Conservation (phyloP, 1,284 basidiomycete species). For the Moesziomyces sp. region DNA sequence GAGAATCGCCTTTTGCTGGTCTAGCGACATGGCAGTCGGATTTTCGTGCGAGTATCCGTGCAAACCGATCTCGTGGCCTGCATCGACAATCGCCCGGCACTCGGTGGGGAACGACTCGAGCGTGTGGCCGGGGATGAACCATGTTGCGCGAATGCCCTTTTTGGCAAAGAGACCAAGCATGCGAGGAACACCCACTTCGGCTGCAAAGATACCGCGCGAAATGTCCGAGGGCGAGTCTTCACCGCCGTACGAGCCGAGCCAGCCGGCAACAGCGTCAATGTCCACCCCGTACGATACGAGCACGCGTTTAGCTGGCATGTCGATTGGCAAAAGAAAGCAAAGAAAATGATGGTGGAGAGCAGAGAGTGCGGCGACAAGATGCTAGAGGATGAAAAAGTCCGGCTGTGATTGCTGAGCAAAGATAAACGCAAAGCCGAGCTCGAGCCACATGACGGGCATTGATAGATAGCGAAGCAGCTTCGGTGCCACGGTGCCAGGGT, state of each 20-base stretch:
- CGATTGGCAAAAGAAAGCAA: too few relatives aligned
- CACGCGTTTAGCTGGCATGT: slow-evolving; percentile 25
- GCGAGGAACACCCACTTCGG: slow-evolving; percentile 74
- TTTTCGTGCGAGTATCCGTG: slow-evolving; percentile 35
- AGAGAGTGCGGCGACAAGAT: too few relatives aligned
- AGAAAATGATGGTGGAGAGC: background rate
- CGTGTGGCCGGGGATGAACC: slow-evolving; percentile 73
- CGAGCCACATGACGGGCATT: background rate
- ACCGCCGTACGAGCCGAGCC: slow-evolving; percentile 78
- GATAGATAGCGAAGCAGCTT: background rate
- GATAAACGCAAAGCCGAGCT: background rate
- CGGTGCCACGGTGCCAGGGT: too few relatives aligned
- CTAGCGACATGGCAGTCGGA: slow-evolving; percentile 74
- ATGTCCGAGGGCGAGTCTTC: slow-evolving; percentile 77
- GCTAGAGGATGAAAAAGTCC: background rate
- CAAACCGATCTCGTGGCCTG: slow-evolving; percentile 75
- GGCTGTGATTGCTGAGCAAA: background rate
- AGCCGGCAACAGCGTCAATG: slow-evolving; percentile 34
- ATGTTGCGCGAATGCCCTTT: slow-evolving; percentile 78
- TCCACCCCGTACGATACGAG: slow-evolving; percentile 34
- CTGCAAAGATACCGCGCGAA: slow-evolving; percentile 77
- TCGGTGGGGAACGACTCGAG: slow-evolving; percentile 77
- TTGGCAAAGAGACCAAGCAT: slow-evolving; percentile 72
- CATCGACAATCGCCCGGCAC: slow-evolving; percentile 76
- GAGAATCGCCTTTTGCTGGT: slow-evolving; percentile 79